Evolutionary conservation across 2,329 filamentous ascomycete species (phyloP), one percentile per base, ranked within the genome.

Genomic region (Calonectria ilicicola): DNA sequence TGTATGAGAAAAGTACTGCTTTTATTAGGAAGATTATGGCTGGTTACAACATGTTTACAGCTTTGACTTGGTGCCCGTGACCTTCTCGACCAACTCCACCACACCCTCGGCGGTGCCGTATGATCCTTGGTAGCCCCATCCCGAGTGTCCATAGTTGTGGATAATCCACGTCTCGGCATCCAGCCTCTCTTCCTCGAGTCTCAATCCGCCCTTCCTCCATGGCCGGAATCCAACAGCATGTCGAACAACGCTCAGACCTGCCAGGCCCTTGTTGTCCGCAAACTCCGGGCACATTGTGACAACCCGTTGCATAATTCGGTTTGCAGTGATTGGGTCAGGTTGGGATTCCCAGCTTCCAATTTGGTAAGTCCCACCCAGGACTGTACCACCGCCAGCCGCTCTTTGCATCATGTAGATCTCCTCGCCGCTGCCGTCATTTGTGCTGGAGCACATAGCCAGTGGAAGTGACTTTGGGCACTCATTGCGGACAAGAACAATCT

Each of bases 401-500:
- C 96, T 90, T 79, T 91, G 92, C 95, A 98, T 98, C 62, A 94
- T 88, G 82, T 98, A 98, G 69, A 90, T 86, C 5, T 92, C 86
- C 83, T 98, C 95, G 40, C 93, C 92, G 0, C 87, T 85, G 2
- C 90, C 92, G 78, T 97, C 94, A 63, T 95, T 93, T 0, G 91
- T 93, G 49, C 94, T 93, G 10, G 93, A 95, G 17, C 90, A 88
- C 7, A 89, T 89, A 60, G 90, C 83, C 94, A 97, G 96, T 40
- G 90, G 85, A 14, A 90, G 90, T 12, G 51, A 12, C n/a, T 58
- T 58, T 10, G 51, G 51, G 0, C 92, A 89, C 80, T 94, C 91
- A 84, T 98, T 98, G 70, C 95, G 88, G 26, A 98, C 95, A 0
- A 98, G 83, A 0, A 97, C 93, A n/a, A 94, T 91, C 84, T 98